Evolutionary conservation across 441 rosid genomes (phyloP).

Genomic region (Populus hybrid): DNA sequence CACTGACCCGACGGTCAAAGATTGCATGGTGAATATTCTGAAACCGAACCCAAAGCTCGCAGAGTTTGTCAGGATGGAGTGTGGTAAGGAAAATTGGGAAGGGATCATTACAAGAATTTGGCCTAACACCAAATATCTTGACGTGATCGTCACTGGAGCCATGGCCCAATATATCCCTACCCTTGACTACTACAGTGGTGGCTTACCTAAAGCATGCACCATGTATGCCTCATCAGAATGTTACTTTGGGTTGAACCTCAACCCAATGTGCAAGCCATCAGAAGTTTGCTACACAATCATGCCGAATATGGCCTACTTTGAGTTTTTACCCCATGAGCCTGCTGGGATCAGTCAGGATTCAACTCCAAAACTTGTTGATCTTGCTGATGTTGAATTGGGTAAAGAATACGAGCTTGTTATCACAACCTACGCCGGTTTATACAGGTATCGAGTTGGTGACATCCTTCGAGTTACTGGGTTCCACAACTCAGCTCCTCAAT

Average conservation of each 20-base stretch:
- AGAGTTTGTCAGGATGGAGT: slow-evolving; percentile 43
- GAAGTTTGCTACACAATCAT: slow-evolving; percentile 88
- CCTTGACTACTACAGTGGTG: slow-evolving; percentile 71
- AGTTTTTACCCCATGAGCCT: slow-evolving; percentile 64
- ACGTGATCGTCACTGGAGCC: slow-evolving; percentile 91
- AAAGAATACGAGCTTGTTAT: slow-evolving; percentile 88
- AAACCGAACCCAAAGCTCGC: slow-evolving; percentile 60
- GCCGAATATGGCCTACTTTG: slow-evolving; percentile 97
- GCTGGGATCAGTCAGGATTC: slow-evolving; percentile 26
- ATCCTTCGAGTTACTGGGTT: slow-evolving; percentile 87
- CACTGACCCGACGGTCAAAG: slow-evolving; percentile 44
- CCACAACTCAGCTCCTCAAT: slow-evolving; percentile 89
- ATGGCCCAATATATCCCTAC: slow-evolving; percentile 96
- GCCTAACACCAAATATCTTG: slow-evolving; percentile 86
- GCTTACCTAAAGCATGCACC: slow-evolving; percentile 80
- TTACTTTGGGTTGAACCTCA: slow-evolving; percentile 85
- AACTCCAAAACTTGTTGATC: slow-evolving; percentile 47
- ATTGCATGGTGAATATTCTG: slow-evolving; percentile 36
- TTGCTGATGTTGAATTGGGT: slow-evolving; percentile 73
- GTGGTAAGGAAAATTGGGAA: slow-evolving; percentile 62
- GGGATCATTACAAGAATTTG: slow-evolving; percentile 72
- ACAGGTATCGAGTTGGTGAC: slow-evolving; percentile 84
- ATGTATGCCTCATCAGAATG: slow-evolving; percentile 96
- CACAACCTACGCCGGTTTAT: slow-evolving; percentile 81
- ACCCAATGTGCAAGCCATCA: slow-evolving; percentile 78